These are phyloP conservation scores for Secale cereale DNA, from an alignment of 176 grass and related monocot genomes.

Conservation along the genomic window DNA sequence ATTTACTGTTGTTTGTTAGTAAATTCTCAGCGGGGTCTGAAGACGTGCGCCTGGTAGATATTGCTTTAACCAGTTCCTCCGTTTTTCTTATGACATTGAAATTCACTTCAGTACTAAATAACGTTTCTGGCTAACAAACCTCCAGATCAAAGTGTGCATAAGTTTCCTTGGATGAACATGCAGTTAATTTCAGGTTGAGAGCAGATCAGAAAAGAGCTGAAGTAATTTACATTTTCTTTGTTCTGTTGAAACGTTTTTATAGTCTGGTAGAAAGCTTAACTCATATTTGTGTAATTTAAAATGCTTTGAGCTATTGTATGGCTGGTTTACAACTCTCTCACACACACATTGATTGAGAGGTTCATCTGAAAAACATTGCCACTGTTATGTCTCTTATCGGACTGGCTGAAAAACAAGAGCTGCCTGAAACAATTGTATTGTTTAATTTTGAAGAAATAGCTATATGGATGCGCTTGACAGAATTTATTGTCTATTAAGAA, in stretches of 20 bases:
- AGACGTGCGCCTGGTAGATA: background rate
- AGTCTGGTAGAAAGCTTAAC: background rate
- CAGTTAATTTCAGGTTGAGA: background rate
- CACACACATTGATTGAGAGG: background rate
- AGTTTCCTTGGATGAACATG: background rate
- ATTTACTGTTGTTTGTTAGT: background rate
- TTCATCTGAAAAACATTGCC: background rate
- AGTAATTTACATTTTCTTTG: background rate
- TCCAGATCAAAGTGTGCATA: background rate
- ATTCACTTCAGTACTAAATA: slow-evolving; percentile 5
- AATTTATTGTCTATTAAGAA: background rate
- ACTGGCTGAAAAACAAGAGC: background rate
- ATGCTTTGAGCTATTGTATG: background rate
- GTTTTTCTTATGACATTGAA: background rate
- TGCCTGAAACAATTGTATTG: background rate
- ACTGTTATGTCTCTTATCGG: background rate
- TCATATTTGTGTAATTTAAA: background rate
- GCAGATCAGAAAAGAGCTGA: background rate
- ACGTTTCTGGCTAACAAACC: background rate
- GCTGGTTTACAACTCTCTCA: background rate
- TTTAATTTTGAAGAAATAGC: background rate
- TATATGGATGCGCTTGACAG: background rate
- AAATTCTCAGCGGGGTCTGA: background rate
- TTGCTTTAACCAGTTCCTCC: background rate
- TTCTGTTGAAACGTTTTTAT: background rate